Conservation (phyloP, 441 rosid genomes). For the Populus hybrid region DNA sequence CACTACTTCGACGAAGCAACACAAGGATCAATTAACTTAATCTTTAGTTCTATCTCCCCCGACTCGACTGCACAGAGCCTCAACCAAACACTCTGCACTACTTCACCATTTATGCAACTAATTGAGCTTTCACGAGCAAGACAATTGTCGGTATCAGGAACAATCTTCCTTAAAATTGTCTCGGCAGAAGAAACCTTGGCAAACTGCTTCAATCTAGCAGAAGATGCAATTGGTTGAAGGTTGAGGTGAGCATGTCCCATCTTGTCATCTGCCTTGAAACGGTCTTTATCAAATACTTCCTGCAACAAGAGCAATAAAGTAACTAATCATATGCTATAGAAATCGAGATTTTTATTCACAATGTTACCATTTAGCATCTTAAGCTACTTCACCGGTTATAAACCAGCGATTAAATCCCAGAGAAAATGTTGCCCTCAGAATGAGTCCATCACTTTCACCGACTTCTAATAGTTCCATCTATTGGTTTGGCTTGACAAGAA, state of each 20-base stretch:
- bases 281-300: slow-evolving; percentile 97
- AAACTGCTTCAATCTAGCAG: slow-evolving; percentile 72
- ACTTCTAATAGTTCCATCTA: not conserved
- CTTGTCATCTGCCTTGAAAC: slow-evolving; percentile 93
- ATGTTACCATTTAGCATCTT: not conserved
- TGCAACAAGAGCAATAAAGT: slow-evolving; percentile 17
- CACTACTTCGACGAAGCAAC: slow-evolving; percentile 22
- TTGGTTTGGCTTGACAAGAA: not conserved
- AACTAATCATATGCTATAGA: slow-evolving; percentile 6
- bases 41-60: slow-evolving; percentile 84
- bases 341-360: not conserved
- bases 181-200: slow-evolving; percentile 67
- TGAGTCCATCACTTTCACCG: not conserved
- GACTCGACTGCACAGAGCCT: slow-evolving; percentile 81
- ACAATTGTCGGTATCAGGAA: slow-evolving; percentile 74
- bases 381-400: not conserved
- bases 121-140: slow-evolving; percentile 79
- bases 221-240: slow-evolving; percentile 84
- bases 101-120: slow-evolving; percentile 64
- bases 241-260: slow-evolving; percentile 87
- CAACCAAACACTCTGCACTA: slow-evolving; percentile 86
- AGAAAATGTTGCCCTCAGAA: not conserved
- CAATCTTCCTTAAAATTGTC: slow-evolving; percentile 70
- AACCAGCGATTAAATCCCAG: not conserved
- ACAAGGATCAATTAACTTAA: slow-evolving; percentile 53